These are phyloP conservation scores for Clonostachys rhizophaga DNA, from an alignment of 2,329 filamentous ascomycete genomes.

Conservation along the genomic window DNA sequence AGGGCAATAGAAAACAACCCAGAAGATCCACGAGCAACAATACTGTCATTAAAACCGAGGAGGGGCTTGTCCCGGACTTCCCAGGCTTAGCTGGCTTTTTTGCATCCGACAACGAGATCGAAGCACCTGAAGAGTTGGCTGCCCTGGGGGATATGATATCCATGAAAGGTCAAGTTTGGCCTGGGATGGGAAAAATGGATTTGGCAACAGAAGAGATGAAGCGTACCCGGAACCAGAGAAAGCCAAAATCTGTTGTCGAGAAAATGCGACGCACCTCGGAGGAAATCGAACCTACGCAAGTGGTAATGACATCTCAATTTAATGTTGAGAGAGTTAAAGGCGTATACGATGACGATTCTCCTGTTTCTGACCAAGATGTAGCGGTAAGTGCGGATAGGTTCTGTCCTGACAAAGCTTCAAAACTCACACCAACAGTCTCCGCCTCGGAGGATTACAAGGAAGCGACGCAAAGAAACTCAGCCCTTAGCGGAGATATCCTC, in stretches of 20 bases:
- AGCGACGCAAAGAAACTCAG: conserved; percentile 21
- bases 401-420: background rate
- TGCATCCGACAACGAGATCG: conserved; percentile 17
- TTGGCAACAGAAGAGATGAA: conserved; percentile 70
- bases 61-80: conserved; percentile 15
- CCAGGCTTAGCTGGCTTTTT: conserved; percentile 19
- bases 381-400: conserved; percentile 29
- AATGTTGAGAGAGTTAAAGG: conserved; percentile 46
- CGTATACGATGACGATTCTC: conserved; percentile 55
- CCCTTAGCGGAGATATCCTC: conserved; percentile 24
- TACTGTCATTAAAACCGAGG: conserved; percentile 18
- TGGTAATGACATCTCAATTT: conserved; percentile 53
- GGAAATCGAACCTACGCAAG: conserved; percentile 58
- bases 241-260: conserved; percentile 65
- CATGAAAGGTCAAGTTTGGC: conserved; percentile 70
- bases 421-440: conserved; percentile 8
- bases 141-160: conserved; percentile 21
- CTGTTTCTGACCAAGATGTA: conserved; percentile 27
- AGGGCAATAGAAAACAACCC: conserved; percentile 11
- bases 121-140: conserved; percentile 17
- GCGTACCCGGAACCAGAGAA: conserved; percentile 73
- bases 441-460: conserved; percentile 18
- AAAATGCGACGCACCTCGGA: conserved; percentile 62
- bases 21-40: conserved; percentile 13
- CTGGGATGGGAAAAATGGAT: conserved; percentile 79